Conservation (phyloP, 495 filamentous ascomycete species). For the Alectoria sarmentosa region DNA sequence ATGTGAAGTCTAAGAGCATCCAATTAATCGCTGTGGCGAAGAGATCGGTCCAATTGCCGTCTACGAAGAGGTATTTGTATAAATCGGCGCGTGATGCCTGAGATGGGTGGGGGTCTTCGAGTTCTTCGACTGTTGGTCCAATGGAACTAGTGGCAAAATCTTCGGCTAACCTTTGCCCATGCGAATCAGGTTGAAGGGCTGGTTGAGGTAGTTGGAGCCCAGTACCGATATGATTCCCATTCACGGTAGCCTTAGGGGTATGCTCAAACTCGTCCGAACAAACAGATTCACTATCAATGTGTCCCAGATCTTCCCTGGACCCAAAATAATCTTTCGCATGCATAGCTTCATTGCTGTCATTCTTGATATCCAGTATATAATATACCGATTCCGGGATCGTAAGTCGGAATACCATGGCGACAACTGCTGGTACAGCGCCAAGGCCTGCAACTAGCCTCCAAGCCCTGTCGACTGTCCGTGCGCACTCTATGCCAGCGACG, state of each 20-base stretch:
- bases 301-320: slow-evolving; percentile 11
- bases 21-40: slow-evolving; percentile 43
- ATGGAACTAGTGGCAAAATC: background rate
- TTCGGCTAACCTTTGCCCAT: background rate
- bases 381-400: slow-evolving; percentile 55
- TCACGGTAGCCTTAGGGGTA: slow-evolving; percentile 17
- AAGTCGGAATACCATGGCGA: slow-evolving; percentile 53
- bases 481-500: slow-evolving; percentile 20
- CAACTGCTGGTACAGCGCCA: slow-evolving; percentile 51
- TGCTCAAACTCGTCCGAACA: slow-evolving; percentile 5
- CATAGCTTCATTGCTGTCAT: slow-evolving; percentile 32
- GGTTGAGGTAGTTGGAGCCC: slow-evolving; percentile 22
- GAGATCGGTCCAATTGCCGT: slow-evolving; percentile 48
- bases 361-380: slow-evolving; percentile 44
- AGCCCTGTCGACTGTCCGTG: slow-evolving; percentile 37
- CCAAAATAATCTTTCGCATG: slow-evolving; percentile 24
- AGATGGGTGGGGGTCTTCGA: slow-evolving; percentile 39
- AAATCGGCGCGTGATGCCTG: slow-evolving; percentile 41
- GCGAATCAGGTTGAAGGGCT: background rate
- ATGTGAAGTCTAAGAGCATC: slow-evolving; percentile 50
- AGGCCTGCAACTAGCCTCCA: slow-evolving; percentile 58
- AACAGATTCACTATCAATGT: background rate
- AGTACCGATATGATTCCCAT: slow-evolving; percentile 24
- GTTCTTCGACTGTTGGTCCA: slow-evolving; percentile 19
- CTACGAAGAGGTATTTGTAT: slow-evolving; percentile 41